Evolutionary conservation across 73 alveolate species (phyloP).

Genomic region (Paraurostyla sp.): DNA sequence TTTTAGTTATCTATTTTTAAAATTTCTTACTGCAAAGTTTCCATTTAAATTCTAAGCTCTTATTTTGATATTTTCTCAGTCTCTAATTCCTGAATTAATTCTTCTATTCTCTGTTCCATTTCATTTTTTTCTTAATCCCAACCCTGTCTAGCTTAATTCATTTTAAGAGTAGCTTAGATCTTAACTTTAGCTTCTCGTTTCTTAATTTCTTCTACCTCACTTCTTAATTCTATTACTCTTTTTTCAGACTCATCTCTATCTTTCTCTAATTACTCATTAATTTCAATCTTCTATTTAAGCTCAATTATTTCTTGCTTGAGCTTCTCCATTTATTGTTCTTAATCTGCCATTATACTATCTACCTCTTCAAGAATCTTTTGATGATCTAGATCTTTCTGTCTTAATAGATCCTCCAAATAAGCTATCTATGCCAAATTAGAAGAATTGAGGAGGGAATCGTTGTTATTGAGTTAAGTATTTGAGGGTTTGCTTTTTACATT

Average conservation of each 20-base stretch:
- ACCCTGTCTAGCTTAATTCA: background rate
- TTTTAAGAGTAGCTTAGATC: background rate
- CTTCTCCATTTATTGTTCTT: slow-evolving; percentile 26
- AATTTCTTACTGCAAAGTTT: no score
- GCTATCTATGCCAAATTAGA: background rate
- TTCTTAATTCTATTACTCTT: slow-evolving; percentile 30
- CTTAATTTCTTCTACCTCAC: slow-evolving; percentile 50
- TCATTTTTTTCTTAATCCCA: background rate
- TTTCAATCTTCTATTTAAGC: background rate
- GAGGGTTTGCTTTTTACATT: slow-evolving; percentile 7
- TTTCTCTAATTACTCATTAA: background rate
- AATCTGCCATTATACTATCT: slow-evolving; percentile 38
- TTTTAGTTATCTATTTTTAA: no score
- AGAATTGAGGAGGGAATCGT: background rate
- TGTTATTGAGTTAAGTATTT: background rate
- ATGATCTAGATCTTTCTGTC: slow-evolving; percentile 56
- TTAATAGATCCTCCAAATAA: background rate
- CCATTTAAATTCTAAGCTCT: background rate
- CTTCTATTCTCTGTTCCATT: background rate
- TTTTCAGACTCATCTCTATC: slow-evolving; percentile 31
- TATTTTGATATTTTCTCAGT: background rate
- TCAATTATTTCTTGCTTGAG: slow-evolving; percentile 17
- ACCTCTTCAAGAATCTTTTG: slow-evolving; percentile 46
- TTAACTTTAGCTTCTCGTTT: background rate
- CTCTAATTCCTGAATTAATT: background rate